Evolutionary conservation across 2,329 filamentous ascomycete genomes (phyloP).

Genomic region (Colletotrichum tropicicola): DNA sequence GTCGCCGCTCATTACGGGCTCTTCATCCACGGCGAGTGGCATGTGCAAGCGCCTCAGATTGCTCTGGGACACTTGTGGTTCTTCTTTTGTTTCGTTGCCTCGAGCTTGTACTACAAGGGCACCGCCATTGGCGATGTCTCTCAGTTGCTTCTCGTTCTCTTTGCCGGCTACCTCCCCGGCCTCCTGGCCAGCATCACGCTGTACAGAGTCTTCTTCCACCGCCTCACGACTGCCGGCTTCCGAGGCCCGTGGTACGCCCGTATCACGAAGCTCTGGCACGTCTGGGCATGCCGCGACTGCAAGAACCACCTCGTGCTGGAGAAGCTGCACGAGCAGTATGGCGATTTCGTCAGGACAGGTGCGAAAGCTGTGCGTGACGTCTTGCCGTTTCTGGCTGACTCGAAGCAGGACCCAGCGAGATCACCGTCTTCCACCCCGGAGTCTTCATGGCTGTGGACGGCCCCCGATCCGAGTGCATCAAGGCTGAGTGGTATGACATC

Average conservation of each 20-base stretch:
- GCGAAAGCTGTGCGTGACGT: background rate
- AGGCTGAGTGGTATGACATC: slow-evolving; percentile 39
- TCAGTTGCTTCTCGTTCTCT: slow-evolving; percentile 10
- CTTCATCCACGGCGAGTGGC: slow-evolving; percentile 38
- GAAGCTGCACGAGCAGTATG: slow-evolving; percentile 34
- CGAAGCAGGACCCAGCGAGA: slow-evolving; percentile 32
- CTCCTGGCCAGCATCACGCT: slow-evolving; percentile 42
- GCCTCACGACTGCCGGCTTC: slow-evolving; percentile 42
- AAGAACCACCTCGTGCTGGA: slow-evolving; percentile 35
- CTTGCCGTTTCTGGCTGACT: background rate
- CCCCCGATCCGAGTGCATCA: slow-evolving; percentile 35
- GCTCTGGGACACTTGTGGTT: slow-evolving; percentile 25
- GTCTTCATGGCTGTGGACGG: slow-evolving; percentile 36
- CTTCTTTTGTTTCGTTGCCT: slow-evolving; percentile 13
- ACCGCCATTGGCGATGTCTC: slow-evolving; percentile 5
- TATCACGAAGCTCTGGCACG: slow-evolving; percentile 47
- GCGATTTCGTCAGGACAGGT: slow-evolving; percentile 38
- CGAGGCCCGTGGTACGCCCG: slow-evolving; percentile 46
- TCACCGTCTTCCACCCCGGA: slow-evolving; percentile 37
- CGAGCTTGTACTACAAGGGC: slow-evolving; percentile 15
- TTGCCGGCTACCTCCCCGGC: slow-evolving; percentile 23
- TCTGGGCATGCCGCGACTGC: slow-evolving; percentile 36
- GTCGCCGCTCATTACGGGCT: slow-evolving; percentile 26
- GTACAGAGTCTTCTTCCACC: slow-evolving; percentile 51
- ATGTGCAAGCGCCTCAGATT: slow-evolving; percentile 34